Evolutionary conservation across 108 stramenopile genomes (phyloP), one percentile per base, ranked within the genome.

Genomic region (Mediolabrus comicus): DNA sequence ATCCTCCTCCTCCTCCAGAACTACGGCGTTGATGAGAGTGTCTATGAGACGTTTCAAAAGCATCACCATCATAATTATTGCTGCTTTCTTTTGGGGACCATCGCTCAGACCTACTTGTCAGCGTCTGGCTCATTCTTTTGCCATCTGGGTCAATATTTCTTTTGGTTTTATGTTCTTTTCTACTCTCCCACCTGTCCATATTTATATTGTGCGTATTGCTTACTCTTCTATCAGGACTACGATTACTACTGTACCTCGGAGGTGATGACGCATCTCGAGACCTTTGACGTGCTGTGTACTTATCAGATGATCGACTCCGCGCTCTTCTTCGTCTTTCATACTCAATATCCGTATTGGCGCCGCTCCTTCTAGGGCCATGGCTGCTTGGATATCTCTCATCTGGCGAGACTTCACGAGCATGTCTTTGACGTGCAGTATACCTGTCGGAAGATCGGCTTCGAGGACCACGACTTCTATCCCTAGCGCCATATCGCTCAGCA

Each of bases 121-220:
- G 13, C 1, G 27, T 32, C 27, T 31, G 34, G 14, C 33, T 2
- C 10, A 9, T 22, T 51, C 53, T 22, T 13, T 10, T 34, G 3
- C 22, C 31, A 33, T 57, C 30, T 57, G 35, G 52, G 14, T 25
- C 34, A 36, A 19, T 31, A 29, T 22, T 69, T 32, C 5, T 43
- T 46, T 13, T 19, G 0, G 46, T 9, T 22, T 69, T 69, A 4
- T 49, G 39, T 27, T 69, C 58, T 34, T 69, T 69, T n/a, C 68
- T 54, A 16, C 36, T 39, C 28, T 69, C 68, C 68, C 68, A 69
- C 25, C 68, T 26, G 12, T 69, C 59, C 46, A 69, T 27, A 4
- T 57, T 51, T 19, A 51, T 33, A 46, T 22, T 12, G 0, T 11
- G 36, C 36, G 5, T n/a, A n/a, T n/a, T n/a, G 51, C 39, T 33